A percentile compares a stretch with the other conserved stretches of the same genome.
These are phyloP conservation scores for Metarhizium rileyi DNA, from an alignment of 2,329 filamentous ascomycete species.

Conservation along the genomic window DNA sequence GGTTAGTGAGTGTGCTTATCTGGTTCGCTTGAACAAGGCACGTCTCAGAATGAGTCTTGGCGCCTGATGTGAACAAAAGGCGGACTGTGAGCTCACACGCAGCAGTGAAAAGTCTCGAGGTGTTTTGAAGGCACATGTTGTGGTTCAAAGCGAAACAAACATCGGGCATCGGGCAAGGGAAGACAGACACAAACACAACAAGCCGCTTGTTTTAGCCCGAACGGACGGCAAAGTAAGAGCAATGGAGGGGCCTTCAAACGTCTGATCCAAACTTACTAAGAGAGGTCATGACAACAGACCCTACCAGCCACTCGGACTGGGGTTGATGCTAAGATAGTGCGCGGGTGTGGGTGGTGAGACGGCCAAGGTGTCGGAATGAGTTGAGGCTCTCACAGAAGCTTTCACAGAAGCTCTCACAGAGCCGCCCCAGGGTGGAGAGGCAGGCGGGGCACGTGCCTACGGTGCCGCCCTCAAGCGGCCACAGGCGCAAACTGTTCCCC, in stretches of 20 bases:
- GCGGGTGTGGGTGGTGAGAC: neutral
- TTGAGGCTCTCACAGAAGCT: neutral
- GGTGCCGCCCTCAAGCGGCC: too few relatives aligned
- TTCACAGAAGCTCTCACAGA: too few relatives aligned
- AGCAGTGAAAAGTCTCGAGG: too few relatives aligned
- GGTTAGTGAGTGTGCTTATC: neutral
- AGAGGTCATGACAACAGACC: slow-evolving; percentile 4
- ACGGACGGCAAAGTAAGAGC: neutral
- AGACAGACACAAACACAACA: neutral
- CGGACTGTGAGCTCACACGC: too few relatives aligned
- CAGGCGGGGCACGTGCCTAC: neutral
- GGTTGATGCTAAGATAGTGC: neutral
- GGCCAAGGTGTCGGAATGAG: neutral
- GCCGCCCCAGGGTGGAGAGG: too few relatives aligned
- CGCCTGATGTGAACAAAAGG: neutral
- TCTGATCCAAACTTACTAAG: slow-evolving; percentile 6
- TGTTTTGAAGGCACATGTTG: neutral
- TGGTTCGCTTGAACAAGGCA: neutral
- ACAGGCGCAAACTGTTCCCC: too few relatives aligned
- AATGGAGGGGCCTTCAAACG: neutral
- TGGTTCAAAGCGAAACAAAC: neutral
- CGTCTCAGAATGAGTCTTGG: neutral
- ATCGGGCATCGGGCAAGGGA: neutral
- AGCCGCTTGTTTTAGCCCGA: neutral
- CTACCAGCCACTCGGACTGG: neutral